Conservation (phyloP, 2,329 filamentous ascomycete genomes). For the Tolypocladium cylindrosporum region DNA sequence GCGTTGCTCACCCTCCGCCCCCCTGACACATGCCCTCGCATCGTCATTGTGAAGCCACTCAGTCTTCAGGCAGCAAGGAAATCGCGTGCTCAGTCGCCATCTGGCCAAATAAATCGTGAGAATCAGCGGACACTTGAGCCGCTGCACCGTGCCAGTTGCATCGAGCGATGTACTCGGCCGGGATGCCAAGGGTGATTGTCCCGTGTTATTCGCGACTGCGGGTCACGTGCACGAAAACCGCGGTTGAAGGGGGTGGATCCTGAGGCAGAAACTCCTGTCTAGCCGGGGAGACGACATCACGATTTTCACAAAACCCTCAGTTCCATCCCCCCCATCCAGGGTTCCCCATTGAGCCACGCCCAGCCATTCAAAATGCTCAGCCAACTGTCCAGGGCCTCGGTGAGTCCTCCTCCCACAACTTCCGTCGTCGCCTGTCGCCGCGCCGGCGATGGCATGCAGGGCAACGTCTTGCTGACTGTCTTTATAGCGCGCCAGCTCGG, state of each 20-base stretch:
- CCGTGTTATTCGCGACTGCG: background rate
- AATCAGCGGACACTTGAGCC: background rate
- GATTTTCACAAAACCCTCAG: slow-evolving; percentile 37
- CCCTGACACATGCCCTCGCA: background rate
- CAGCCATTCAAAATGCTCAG: slow-evolving; percentile 42
- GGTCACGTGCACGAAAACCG: background rate
- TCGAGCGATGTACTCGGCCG: background rate
- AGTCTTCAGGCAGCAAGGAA: background rate
- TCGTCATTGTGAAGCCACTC: background rate
- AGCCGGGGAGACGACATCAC: slow-evolving; percentile 24
- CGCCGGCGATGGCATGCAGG: background rate
- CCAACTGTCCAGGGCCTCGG: slow-evolving; percentile 45
- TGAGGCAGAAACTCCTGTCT: slow-evolving; percentile 17
- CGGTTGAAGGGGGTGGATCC: slow-evolving; percentile 4
- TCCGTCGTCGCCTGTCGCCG: background rate
- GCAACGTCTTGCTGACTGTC: slow-evolving; percentile 1
- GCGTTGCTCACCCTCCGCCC: background rate
- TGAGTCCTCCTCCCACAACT: slow-evolving; percentile 25
- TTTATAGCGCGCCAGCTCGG: slow-evolving; percentile 39
- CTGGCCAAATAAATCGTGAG: background rate
- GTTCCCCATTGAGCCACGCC: slow-evolving; percentile 37
- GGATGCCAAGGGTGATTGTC: background rate
- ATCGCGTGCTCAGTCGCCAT: background rate
- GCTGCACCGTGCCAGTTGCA: background rate
- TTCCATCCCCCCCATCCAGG: slow-evolving; percentile 18